Evolutionary conservation across 495 filamentous ascomycete species (phyloP).

Genomic region (Aspergillus olivimuriae): DNA sequence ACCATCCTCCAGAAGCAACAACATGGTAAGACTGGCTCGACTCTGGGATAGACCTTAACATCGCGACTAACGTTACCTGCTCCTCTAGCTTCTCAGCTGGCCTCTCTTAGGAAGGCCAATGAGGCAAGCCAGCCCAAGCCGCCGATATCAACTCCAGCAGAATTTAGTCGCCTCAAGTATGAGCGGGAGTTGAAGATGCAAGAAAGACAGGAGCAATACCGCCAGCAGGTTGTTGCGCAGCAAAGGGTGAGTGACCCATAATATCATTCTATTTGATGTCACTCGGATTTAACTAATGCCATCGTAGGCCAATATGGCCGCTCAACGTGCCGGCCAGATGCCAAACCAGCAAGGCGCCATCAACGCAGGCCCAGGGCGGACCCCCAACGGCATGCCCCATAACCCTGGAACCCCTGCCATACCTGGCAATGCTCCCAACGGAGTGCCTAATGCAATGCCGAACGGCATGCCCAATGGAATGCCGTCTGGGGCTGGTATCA

Average conservation of each 20-base stretch:
- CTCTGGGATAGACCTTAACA: slow-evolving; percentile 6
- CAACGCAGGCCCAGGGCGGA: slow-evolving; percentile 30
- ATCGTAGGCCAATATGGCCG: slow-evolving; percentile 30
- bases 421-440: slow-evolving; percentile 27
- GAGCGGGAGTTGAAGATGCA: slow-evolving; percentile 74
- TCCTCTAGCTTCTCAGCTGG: slow-evolving; percentile 50
- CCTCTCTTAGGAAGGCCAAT: slow-evolving; percentile 64
- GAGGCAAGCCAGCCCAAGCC: slow-evolving; percentile 58
- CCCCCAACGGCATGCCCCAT: slow-evolving; percentile 33
- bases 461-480: slow-evolving; percentile 37
- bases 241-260: slow-evolving; percentile 47
- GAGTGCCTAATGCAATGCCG: slow-evolving; percentile 31
- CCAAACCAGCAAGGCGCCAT: slow-evolving; percentile 37
- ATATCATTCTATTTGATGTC: not conserved
- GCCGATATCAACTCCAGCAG: slow-evolving; percentile 66
- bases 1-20: slow-evolving; percentile 77
- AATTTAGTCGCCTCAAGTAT: slow-evolving; percentile 81
- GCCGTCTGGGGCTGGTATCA: slow-evolving; percentile 28
- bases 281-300: slow-evolving; percentile 10
- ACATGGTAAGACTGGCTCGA: slow-evolving; percentile 48
- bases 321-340: slow-evolving; percentile 40
- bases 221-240: slow-evolving; percentile 54
- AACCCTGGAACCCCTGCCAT: slow-evolving; percentile 27
- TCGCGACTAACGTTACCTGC: slow-evolving; percentile 13
- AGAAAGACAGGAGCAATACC: slow-evolving; percentile 65